Evolutionary conservation across 768 basidiomycete species (phyloP), one percentile per base, ranked within the genome.

Genomic region (Ephemerocybe angulata): DNA sequence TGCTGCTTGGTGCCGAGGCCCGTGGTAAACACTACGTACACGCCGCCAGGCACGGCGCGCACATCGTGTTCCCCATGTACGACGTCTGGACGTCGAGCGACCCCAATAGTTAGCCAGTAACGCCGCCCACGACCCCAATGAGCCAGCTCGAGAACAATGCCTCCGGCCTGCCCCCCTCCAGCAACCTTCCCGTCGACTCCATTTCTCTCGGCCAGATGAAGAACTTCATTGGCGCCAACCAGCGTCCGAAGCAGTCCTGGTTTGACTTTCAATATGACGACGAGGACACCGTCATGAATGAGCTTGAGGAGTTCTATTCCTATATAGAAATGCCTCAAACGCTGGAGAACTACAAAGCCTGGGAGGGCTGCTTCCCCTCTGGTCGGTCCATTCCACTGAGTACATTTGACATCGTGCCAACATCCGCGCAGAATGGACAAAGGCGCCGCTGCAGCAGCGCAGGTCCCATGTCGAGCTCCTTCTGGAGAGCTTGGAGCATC

Each of bases 291-390:
- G 85, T 98, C 19, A 87, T 96, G 81, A 88, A 90, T 63, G 97
- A 99, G 68, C 86, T 99, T 35, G 91, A 98, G 55, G 97, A 99
- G 71, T 98, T 98, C 73, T 98, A 96, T 70, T 92, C 93, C 21
- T 99, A 97, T 71, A 86, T 93, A 57, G 96, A 98, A 75, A 91
- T 93, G 83, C 83, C 89, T 0, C 90, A 94, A 67, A 87, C 93
- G 21, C 84, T 83, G 2, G 90, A 92, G 75, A 92, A 93, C 67
- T 75, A 91, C 59, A 87, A 85, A 64, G 88, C 90, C 42, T 97
- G 93, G 89, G 83, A 88, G 63, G 86, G 86, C 35, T 91, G 88
- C 40, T 95, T 89, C 66, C 72, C 78, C 28, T 84, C 84, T 70
- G 89, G 93, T 89, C 64, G 62, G 83, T 70, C 31, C 7, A 22